Evolutionary conservation across 805 yeast genomes (phyloP).

Genomic region (Metschnikowia matae): DNA sequence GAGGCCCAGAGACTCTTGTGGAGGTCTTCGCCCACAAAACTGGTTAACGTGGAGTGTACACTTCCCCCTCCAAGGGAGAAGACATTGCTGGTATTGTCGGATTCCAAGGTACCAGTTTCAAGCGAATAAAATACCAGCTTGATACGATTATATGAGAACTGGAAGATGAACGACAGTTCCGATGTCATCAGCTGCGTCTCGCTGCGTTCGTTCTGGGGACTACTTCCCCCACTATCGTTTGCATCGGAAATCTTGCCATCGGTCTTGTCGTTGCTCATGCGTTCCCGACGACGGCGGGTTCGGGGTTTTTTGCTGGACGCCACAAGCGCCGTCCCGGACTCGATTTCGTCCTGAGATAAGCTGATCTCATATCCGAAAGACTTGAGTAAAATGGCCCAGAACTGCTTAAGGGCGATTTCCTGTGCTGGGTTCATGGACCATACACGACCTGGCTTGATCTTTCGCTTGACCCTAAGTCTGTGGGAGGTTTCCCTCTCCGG

Average conservation of each 20-base stretch:
- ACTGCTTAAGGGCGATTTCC: conserved; percentile 13
- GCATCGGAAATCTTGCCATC: no score
- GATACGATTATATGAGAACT: conserved; percentile 4
- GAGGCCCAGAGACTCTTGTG: conserved; percentile 13
- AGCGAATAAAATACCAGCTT: conserved; percentile 7
- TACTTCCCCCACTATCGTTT: neutral
- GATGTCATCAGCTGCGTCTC: neutral
- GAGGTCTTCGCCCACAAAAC: conserved; percentile 12
- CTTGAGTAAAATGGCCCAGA: conserved; percentile 14
- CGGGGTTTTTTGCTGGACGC: neutral
- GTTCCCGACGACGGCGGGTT: neutral
- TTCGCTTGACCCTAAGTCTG: neutral
- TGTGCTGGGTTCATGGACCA: conserved; percentile 10
- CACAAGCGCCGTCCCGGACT: neutral
- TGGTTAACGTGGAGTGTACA: conserved; percentile 2
- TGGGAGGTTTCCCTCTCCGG: neutral
- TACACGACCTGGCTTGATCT: conserved; percentile 5
- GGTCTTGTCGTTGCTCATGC: neutral
- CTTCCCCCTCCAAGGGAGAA: conserved; percentile 8
- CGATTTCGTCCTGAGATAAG: conserved; percentile 3
- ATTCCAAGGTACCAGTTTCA: conserved; percentile 7
- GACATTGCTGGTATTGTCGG: conserved; percentile 1
- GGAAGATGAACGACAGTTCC: conserved; percentile 6
- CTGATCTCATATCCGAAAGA: conserved; percentile 12
- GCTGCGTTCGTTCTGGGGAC: neutral